These are phyloP conservation scores for Saccharomycopsis sp. DNA, from an alignment of 805 yeast genomes.

Conservation along the genomic window DNA sequence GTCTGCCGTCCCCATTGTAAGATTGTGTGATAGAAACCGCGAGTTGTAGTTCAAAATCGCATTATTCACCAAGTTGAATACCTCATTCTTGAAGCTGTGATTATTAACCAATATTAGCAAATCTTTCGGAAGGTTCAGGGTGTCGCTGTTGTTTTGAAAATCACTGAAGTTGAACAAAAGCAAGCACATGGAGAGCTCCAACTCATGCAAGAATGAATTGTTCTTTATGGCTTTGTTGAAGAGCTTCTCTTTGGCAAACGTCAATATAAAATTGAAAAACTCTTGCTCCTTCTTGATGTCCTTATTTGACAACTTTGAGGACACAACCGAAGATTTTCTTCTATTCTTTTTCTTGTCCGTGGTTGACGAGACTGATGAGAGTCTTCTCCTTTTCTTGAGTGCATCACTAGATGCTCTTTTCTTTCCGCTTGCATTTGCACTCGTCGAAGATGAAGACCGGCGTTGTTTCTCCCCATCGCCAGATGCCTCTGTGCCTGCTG, in stretches of 20 bases:
- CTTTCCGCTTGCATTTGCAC: neutral
- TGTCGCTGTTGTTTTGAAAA: slow-evolving; percentile 37
- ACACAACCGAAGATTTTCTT: slow-evolving; percentile 13
- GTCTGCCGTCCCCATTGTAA: neutral
- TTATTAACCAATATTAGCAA: slow-evolving; percentile 66
- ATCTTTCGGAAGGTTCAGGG: slow-evolving; percentile 48
- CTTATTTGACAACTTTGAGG: slow-evolving; percentile 3
- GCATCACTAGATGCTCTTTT: neutral
- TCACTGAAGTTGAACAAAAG: slow-evolving; percentile 34
- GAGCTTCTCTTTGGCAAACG: slow-evolving; percentile 53
- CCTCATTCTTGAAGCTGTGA: slow-evolving; percentile 37
- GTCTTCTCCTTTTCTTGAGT: slow-evolving; percentile 12
- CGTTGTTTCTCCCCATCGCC: neutral
- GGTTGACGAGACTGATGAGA: slow-evolving; percentile 7
- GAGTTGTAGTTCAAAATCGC: slow-evolving; percentile 19
- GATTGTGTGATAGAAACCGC: slow-evolving; percentile 11
- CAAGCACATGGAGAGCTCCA: slow-evolving; percentile 79
- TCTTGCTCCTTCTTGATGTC: slow-evolving; percentile 31
- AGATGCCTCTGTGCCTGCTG: slow-evolving; percentile 10
- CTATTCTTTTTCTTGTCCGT: slow-evolving; percentile 10
- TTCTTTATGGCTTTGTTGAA: slow-evolving; percentile 54
- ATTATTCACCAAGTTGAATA: slow-evolving; percentile 19
- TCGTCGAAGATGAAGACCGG: no score
- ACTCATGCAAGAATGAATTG: slow-evolving; percentile 51
- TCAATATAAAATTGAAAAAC: slow-evolving; percentile 45